Evolutionary conservation across 2,329 filamentous ascomycete genomes (phyloP), one percentile per base, ranked within the genome.

Genomic region (Fusarium aywerte): DNA sequence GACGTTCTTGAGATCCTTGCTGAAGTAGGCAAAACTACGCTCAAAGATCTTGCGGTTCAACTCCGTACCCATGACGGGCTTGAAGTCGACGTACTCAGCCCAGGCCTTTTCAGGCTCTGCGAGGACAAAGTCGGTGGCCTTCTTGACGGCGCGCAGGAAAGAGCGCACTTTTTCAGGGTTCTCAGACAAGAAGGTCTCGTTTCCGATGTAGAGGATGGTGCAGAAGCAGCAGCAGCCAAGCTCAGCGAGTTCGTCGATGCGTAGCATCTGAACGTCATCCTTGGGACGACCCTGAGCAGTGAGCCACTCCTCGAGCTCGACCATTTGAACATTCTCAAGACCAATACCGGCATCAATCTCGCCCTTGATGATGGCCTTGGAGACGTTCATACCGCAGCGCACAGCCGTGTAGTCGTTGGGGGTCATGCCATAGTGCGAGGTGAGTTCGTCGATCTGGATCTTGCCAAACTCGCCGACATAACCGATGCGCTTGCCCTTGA

Each of bases 191-290:
- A 93, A 93, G 10, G 74, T 74, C 72, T 93, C 90, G 78, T 93
- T 93, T 72, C 88, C 90, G 67, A 93, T 93, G 82, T 93, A 93
- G 38, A 93, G 83, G 76, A 93, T 91, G 27, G 88, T 88, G 79
- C 91, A 93, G 86, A 93, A 93, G 83, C 91, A 93, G 85, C 91
- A 93, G 81, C 91, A 93, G 48, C 91, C 91, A 4, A 93, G 83
- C 77, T 92, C 89, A 32, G 91, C 91, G 27, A 93, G 88, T 80
- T 93, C 87, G 76, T 93, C 91, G 74, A 93, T 93, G 72, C 91
- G 88, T 18, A 93, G 86, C 90, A 93, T 93, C 79, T 92, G 88
- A 9, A 92, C 91, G 66, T 93, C 90, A 15, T 81, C 80, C 75
- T 85, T 85, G 60, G 87, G 84, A 2, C 89, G 88, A 69, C 83